These are phyloP conservation scores for Phanerochaete carnosa DNA, from an alignment of 768 basidiomycete species.

Conservation along the genomic window DNA sequence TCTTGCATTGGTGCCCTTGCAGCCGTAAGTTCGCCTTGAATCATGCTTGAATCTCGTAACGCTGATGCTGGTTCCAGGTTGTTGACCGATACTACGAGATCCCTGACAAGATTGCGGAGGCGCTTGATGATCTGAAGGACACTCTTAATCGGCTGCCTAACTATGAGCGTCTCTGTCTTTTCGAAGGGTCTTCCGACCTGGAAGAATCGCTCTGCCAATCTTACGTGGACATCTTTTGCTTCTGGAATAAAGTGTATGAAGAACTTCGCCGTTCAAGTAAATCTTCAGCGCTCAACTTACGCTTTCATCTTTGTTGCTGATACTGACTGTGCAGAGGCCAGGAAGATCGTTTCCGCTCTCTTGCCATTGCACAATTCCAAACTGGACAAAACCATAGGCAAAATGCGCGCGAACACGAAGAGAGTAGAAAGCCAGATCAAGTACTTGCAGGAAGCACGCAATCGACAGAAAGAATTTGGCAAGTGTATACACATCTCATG, in stretches of 20 bases:
- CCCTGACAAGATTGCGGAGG: neutral
- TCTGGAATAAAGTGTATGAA: constrained; percentile 4
- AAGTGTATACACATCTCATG: neutral
- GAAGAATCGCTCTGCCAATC: neutral
- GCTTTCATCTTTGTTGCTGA: neutral
- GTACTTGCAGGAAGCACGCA: neutral
- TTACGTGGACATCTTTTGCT: constrained; percentile 2
- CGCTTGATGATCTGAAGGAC: neutral
- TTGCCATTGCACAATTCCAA: neutral
- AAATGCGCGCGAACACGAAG: neutral
- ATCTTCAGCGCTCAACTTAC: neutral
- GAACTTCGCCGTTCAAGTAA: neutral
- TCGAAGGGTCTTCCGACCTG: neutral
- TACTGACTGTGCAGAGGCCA: neutral
- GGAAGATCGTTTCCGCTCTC: neutral
- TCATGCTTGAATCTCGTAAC: neutral
- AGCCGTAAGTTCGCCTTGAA: neutral
- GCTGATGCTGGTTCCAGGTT: neutral
- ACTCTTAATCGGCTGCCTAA: neutral
- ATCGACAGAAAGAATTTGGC: neutral
- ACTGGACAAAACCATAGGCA: neutral
- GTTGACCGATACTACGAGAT: neutral
- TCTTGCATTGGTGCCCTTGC: neutral
- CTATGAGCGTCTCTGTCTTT: neutral
- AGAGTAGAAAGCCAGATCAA: neutral